These are phyloP conservation scores for Epipyxis sp. DNA, from an alignment of 108 stramenopile species.

Conservation along the genomic window DNA sequence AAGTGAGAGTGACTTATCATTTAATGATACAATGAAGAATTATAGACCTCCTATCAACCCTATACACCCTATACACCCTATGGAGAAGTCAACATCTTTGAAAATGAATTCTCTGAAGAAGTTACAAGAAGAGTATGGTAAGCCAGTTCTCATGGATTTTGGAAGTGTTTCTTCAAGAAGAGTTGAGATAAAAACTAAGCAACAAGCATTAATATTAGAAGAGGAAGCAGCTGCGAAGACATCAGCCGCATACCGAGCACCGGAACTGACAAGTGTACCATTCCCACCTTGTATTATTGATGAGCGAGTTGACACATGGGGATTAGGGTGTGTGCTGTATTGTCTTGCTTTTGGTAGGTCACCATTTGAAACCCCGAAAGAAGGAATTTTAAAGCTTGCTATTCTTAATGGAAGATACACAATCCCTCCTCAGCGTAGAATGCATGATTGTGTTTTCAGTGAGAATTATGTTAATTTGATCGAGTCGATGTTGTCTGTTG, in stretches of 20 bases:
- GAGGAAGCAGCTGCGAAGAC: constrained; percentile 9
- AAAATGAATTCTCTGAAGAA: too few species aligned
- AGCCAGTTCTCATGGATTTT: constrained; percentile 11
- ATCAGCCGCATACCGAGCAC: not conserved
- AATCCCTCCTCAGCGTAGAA: not conserved
- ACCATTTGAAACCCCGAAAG: not conserved
- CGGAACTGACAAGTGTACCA: not conserved
- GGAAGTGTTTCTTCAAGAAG: not conserved
- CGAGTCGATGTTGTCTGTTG: too few species aligned
- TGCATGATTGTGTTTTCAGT: too few species aligned
- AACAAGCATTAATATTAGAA: not conserved
- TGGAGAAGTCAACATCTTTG: too few species aligned
- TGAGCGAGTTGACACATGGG: not conserved
- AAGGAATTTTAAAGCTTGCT: constrained; percentile 1
- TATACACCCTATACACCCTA: too few species aligned
- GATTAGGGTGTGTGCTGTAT: not conserved
- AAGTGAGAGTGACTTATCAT: not conserved
- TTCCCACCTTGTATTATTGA: not conserved
- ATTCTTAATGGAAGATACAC: not conserved
- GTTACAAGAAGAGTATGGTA: not conserved
- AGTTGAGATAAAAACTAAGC: not conserved
- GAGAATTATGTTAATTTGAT: too few species aligned
- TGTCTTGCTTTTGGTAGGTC: not conserved
- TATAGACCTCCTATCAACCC: too few species aligned
- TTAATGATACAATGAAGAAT: too few species aligned